phyloP scores from a whole-genome alignment of 1,139 yeast species.

The Diutina sp. region DNA sequence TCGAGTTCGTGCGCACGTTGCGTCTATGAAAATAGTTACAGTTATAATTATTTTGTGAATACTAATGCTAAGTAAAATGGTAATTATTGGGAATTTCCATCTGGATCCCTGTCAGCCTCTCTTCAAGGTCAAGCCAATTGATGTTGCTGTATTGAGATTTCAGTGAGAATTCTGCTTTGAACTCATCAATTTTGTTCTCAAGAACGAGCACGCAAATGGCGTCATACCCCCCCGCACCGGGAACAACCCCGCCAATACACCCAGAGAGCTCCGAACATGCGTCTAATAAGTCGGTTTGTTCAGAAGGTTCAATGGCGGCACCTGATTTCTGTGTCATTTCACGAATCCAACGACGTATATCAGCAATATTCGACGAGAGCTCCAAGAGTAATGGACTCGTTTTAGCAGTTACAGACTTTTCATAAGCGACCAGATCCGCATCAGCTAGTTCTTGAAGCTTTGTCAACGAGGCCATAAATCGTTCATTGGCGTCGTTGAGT shows the following conservation, averaged over 20 bases:
- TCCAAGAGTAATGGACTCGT: background rate
- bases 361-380: background rate
- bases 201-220: conserved; percentile 68
- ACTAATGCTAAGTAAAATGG: background rate
- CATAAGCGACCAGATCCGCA: conserved; percentile 13
- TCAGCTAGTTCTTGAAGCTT: conserved; percentile 11
- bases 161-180: conserved; percentile 19
- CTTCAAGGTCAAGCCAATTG: conserved; percentile 52
- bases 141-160: conserved; percentile 27
- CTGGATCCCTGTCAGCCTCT: conserved; percentile 42
- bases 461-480: conserved; percentile 36
- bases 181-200: conserved; percentile 25
- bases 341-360: conserved; percentile 44
- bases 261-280: conserved; percentile 46
- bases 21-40: background rate
- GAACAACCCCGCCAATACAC: conserved; percentile 87
- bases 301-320: conserved; percentile 79
- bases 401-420: background rate
- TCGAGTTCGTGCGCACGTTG: background rate
- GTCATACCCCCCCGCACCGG: conserved; percentile 98
- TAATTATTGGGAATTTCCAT: conserved; percentile 13
- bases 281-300: conserved; percentile 65
- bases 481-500: conserved; percentile 46
- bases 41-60: background rate
- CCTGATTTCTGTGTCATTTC: conserved; percentile 50